phyloP scores from a whole-genome alignment of 2,329 filamentous ascomycete genomes.

The Cercospora zeina region DNA sequence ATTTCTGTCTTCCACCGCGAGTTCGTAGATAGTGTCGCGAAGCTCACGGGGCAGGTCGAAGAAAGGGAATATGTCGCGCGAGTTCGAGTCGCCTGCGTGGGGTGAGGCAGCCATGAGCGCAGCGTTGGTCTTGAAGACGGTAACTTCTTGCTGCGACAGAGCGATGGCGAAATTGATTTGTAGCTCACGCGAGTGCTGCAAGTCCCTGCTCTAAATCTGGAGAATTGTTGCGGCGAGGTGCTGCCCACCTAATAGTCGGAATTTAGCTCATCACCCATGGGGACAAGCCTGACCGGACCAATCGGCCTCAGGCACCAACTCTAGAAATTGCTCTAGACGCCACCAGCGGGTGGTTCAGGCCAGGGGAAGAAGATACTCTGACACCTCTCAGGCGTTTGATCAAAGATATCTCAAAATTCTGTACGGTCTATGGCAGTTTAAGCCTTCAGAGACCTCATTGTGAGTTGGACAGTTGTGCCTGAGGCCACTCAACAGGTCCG shows the following conservation, averaged over 20 bases:
- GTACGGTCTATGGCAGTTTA: neutral
- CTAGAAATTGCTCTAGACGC: too few species aligned
- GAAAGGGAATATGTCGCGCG: slow-evolving; percentile 31
- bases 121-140: neutral
- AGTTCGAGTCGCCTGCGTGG: neutral
- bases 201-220: neutral
- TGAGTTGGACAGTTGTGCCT: too few species aligned
- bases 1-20: neutral
- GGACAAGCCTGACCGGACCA: too few species aligned
- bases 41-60: slow-evolving; percentile 25
- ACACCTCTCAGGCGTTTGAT: too few species aligned
- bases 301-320: too few species aligned
- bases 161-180: too few species aligned
- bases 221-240: neutral
- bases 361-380: too few species aligned
- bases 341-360: too few species aligned
- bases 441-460: too few species aligned
- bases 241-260: neutral
- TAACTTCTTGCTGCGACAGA: neutral
- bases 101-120: neutral
- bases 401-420: too few species aligned
- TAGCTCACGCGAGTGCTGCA: neutral
- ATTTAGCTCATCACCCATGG: neutral
- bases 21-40: slow-evolving; percentile 22
- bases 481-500: too few species aligned